A percentile compares a stretch with the other conserved stretches of the same genome.
Conservation (phyloP, 23 red algal genomes). For the Pyropia yezoensis region DNA sequence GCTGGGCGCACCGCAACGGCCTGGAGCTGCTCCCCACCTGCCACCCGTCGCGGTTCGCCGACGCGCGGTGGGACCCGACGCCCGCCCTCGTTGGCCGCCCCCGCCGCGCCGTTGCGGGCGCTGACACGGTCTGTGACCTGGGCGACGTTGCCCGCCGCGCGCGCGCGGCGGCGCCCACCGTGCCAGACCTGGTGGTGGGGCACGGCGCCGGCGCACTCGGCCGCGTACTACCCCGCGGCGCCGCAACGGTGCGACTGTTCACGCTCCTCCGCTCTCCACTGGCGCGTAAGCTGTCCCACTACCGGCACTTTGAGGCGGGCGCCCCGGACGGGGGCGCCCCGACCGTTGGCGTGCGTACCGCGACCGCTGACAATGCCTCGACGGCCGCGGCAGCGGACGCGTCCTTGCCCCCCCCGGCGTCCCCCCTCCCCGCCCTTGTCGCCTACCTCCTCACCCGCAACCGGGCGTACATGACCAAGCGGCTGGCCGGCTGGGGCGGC, state of each 20-base stretch:
- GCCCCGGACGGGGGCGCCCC: background rate
- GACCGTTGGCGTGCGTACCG: too few relatives aligned
- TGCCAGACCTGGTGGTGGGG: slow-evolving; percentile 44
- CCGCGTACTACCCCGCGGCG: slow-evolving; percentile 19
- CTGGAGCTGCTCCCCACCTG: slow-evolving; percentile 45
- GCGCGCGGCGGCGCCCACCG: background rate
- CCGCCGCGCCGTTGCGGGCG: slow-evolving; percentile 7
- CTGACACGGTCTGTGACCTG: slow-evolving; percentile 39
- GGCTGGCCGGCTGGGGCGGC: slow-evolving; percentile 17
- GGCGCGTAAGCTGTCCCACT: slow-evolving; percentile 44
- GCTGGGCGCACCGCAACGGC: slow-evolving; percentile 44
- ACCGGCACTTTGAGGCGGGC: slow-evolving; percentile 49
- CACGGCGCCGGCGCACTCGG: slow-evolving; percentile 40
- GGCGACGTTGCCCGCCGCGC: slow-evolving; percentile 1
- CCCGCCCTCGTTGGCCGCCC: too few relatives aligned
- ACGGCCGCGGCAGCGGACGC: background rate
- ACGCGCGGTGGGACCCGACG: too few relatives aligned
- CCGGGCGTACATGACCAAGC: slow-evolving; percentile 63
- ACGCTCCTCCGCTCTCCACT: slow-evolving; percentile 62
- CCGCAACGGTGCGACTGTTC: slow-evolving; percentile 24
- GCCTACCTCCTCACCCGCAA: slow-evolving; percentile 37
- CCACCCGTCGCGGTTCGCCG: slow-evolving; percentile 21
- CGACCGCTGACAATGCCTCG: background rate
- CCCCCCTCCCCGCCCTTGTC: background rate
- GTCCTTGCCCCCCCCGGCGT: background rate